phyloP scores from a whole-genome alignment of 2,329 filamentous ascomycete genomes.

The Colletotrichum sp. region DNA sequence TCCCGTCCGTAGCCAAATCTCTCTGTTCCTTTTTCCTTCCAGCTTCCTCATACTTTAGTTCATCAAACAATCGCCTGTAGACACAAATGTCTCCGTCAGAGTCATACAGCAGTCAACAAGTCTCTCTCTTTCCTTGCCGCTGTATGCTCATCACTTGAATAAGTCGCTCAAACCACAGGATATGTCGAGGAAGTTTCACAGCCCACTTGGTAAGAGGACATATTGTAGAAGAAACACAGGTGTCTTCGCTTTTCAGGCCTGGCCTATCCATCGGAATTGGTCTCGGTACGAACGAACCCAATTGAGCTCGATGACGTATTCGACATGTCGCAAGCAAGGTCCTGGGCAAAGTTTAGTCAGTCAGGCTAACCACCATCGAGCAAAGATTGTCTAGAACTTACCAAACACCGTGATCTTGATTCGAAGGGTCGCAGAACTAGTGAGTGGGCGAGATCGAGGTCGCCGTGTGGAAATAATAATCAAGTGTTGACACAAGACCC shows the following conservation, averaged over 20 bases:
- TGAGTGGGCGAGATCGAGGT: not conserved
- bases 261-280: not conserved
- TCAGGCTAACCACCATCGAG: not conserved
- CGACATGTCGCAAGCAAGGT: not conserved
- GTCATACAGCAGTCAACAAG: not conserved
- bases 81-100: not conserved
- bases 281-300: not conserved
- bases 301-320: not conserved
- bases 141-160: fast-evolving
- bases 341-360: not conserved
- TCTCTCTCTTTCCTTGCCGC: not conserved
- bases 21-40: not conserved
- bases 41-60: not conserved
- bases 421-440: not conserved
- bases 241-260: not conserved
- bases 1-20: fast-evolving
- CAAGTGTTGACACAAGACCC: no score
- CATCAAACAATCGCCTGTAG: not conserved
- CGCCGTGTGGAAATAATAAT: no score
- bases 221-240: not conserved
- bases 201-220: not conserved
- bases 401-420: not conserved
- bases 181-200: not conserved
- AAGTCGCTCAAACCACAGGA: not conserved
- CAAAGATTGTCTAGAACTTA: not conserved